Conservation (phyloP, 371 early-diverging fungal species). For the Gilbertella persicaria region DNA sequence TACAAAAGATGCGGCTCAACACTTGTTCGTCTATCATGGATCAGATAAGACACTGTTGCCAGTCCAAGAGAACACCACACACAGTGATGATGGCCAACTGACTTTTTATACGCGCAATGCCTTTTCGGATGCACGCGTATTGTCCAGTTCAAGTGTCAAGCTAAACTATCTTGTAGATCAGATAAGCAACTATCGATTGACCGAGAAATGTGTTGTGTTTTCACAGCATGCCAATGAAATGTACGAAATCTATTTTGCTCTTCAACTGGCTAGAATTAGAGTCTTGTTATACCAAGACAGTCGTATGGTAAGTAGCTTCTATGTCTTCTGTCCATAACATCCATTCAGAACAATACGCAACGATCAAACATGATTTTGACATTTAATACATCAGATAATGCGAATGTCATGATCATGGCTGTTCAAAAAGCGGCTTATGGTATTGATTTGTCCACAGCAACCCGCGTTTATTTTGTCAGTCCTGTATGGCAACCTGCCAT, state of each 20-base stretch:
- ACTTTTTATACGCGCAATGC: conserved; percentile 26
- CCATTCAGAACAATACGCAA: conserved; percentile 43
- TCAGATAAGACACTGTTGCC: conserved; percentile 10
- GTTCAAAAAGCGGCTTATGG: conserved; percentile 71
- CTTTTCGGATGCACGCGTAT: conserved; percentile 17
- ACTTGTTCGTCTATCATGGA: conserved; percentile 26
- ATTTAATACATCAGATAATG: conserved; percentile 68
- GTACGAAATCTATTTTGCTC: conserved; percentile 48
- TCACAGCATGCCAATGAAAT: conserved; percentile 51
- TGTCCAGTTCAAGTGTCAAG: conserved; percentile 49
- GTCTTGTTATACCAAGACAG: conserved; percentile 58
- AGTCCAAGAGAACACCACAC: conserved; percentile 1
- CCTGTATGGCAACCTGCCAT: conserved; percentile 70
- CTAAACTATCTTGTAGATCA: conserved; percentile 58
- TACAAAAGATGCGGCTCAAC: conserved; percentile 3
- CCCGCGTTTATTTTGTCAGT: conserved; percentile 71
- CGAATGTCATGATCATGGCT: conserved; percentile 75
- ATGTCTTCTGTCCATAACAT: not conserved
- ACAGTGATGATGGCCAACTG: conserved; percentile 1
- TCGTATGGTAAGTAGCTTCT: conserved; percentile 33
- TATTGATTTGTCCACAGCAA: conserved; percentile 72
- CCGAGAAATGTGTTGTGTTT: conserved; percentile 66
- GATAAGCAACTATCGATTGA: conserved; percentile 32
- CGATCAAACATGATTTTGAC: conserved; percentile 68
- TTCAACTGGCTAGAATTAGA: conserved; percentile 54